Evolutionary conservation across 2,329 filamentous ascomycete species (phyloP), one percentile per base, ranked within the genome.

Genomic region (Xylaria hypoxylon): DNA sequence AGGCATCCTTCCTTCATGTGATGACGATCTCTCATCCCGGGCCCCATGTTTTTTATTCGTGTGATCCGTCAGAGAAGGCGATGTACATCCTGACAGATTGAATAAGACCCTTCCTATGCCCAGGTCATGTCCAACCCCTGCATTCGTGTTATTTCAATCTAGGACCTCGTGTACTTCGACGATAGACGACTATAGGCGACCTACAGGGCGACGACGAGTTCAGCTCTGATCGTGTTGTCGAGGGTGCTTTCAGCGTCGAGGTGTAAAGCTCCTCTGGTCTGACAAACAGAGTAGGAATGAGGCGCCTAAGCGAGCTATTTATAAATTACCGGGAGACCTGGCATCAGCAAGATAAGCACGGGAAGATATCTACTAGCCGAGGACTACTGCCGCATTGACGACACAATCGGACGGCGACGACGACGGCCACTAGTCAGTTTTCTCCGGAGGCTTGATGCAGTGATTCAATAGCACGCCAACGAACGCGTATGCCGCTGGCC

Each of bases 341-440:
- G 5, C 52, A 22, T 31, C 44, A 24, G 33, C 28, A 22, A 31
- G 52, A 26, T 55, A 53, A 68, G 56, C 61, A 69, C 38, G 50
- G 61, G 38, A 40, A 22, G 31, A 55, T 55, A 45, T 52, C 42
- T 47, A 28, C 13, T 33, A 53, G 35, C 48, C 45, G 45, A 42
- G 26, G 7, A 24, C 45, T 47, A 58, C 51, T 61, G 48, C 65
- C 53, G 47, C 50, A 48, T 60, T 35, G 48, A 64, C 59, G 33
- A 62, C 79, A 79, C 72, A 76, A 81, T 71, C 81, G 81, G 47
- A 67, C 60, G 68, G 59, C 28, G 26, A 55, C 52, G 28, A 38
- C 53, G 65, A 40, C 53, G 44, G 40, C 50, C 6, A 47, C 38
- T 47, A 51, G 48, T 50, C 59, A 64, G 59, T 62, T 59, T 44